A percentile compares a stretch with the other conserved stretches of the same genome.
Evolutionary conservation across 2,329 filamentous ascomycete genomes (phyloP).

Genomic region (Herpotrichia juniperi): DNA sequence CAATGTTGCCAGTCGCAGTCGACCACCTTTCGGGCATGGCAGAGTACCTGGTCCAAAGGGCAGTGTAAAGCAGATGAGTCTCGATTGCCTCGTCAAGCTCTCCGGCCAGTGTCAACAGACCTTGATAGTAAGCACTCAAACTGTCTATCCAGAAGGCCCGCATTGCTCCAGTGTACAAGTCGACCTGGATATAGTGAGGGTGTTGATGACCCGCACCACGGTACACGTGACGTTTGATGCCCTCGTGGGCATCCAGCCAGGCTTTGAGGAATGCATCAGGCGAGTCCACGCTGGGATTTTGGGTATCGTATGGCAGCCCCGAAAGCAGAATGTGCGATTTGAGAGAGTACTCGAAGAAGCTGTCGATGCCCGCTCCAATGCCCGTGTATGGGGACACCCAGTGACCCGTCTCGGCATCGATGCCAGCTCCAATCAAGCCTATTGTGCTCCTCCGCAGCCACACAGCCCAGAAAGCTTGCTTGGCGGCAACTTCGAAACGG

Average conservation of each 20-base stretch:
- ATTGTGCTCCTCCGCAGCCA: conserved; percentile 87
- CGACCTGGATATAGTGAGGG: conserved; percentile 91
- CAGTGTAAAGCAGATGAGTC: conserved; percentile 87
- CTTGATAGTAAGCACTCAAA: conserved; percentile 92
- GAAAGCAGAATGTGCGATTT: conserved; percentile 93
- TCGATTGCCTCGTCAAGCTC: conserved; percentile 90
- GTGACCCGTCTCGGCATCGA: conserved; percentile 87
- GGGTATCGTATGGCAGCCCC: conserved; percentile 58
- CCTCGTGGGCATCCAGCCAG: conserved; percentile 85
- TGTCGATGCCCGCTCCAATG: conserved; percentile 95
- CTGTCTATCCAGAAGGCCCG: conserved; percentile 96
- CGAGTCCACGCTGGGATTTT: conserved; percentile 66
- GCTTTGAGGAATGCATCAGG: conserved; percentile 79
- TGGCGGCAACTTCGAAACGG: conserved; percentile 88
- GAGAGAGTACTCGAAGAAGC: conserved; percentile 97
- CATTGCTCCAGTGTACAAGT: conserved; percentile 84
- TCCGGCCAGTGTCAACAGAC: conserved; percentile 82
- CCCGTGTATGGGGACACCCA: conserved; percentile 92
- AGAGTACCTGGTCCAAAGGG: conserved; percentile 93
- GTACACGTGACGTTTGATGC: conserved; percentile 91
- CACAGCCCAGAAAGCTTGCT: conserved; percentile 96
- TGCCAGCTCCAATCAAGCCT: conserved; percentile 86
- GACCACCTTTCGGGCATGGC: conserved; percentile 95
- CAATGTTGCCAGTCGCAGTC: conserved; percentile 79
- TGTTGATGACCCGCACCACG: conserved; percentile 76